Base-by-base conservation (phyloP, 495 filamentous ascomycete genomes). In the Aspergillus diversus region DNA sequence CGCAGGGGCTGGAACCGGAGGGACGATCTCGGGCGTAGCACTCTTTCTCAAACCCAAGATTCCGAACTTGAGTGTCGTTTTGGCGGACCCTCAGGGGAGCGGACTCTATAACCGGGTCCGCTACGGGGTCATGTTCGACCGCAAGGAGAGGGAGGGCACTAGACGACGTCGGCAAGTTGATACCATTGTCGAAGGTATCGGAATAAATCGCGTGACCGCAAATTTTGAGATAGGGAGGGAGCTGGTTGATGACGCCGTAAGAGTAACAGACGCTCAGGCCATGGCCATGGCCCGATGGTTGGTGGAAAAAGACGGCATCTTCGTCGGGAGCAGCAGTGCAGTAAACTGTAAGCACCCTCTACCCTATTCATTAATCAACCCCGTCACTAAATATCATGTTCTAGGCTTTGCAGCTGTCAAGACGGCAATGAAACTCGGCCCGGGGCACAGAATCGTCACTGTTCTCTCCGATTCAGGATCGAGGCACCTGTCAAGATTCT, bases 281-380 rank as follows among this genome's bases (percentile, higher is more conserved):
- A 80, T 92, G 71, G 85, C 84, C 42, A 98, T 99, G 96, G 95
- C 94, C 15, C 81, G 91, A 63, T 97, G 92, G 90, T 77, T 99
- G 37, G 95, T 97, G 4, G 93, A 98, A 81, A 91, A 93, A 67
- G 95, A 99, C 72, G 95, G 95, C 0, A 88, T 99, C 39, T 99
- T 99, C 70, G 81, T 92, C 35, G 95, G 95, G 8, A 97, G 93
- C 67, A 96, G 92, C 70, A 96, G 89, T 73, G 91, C 94, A 16
- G 94, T 98, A 15, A 99, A 99, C 71, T 97, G 93, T 87, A 69
- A 76, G 86, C 5, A 33, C 12, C 42, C 39, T 54, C 33, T n/a
- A 31, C 64, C 37, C 34, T 50, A 50, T 50, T 50, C 16, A 43
- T 48, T 33, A 42, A 56, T 43, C 57, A 32, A 52, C 16, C 63